Percentiles rank a stretch among this genome's conserved stretches.
phyloP scores from a whole-genome alignment of 441 rosid genomes.

The Eutrema salsugineum region DNA sequence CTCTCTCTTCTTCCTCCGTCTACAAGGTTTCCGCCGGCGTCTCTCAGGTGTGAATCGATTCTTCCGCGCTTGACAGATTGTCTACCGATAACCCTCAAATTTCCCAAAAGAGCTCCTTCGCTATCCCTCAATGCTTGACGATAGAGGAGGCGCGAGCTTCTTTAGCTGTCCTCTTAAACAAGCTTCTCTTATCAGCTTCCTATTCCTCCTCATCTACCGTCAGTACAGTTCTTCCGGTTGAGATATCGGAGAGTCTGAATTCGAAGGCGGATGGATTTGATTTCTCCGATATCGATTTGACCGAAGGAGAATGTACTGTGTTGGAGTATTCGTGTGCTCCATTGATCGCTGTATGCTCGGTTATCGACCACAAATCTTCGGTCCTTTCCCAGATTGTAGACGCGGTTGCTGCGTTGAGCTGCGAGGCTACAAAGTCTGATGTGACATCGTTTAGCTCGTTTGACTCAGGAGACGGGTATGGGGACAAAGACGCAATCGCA shows the following conservation, averaged over 20 bases:
- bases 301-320: slow-evolving; percentile 35
- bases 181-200: slow-evolving; percentile 31
- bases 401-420: slow-evolving; percentile 63
- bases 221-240: slow-evolving; percentile 33
- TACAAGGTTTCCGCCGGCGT: slow-evolving; percentile 37
- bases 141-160: slow-evolving; percentile 41
- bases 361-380: slow-evolving; percentile 46
- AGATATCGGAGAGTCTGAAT: slow-evolving; percentile 23
- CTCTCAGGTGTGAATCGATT: slow-evolving; percentile 40
- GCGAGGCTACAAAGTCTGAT: slow-evolving; percentile 55
- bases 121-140: slow-evolving; percentile 15
- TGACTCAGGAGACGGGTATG: slow-evolving; percentile 45
- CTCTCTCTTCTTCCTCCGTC: slow-evolving; percentile 44
- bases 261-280: slow-evolving; percentile 23
- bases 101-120: not conserved
- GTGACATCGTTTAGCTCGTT: slow-evolving; percentile 38
- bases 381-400: slow-evolving; percentile 42
- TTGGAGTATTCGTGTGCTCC: slow-evolving; percentile 28
- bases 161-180: slow-evolving; percentile 41
- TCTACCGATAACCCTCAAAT: not conserved
- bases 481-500: slow-evolving; percentile 47
- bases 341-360: slow-evolving; percentile 40
- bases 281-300: slow-evolving; percentile 24
- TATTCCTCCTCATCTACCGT: slow-evolving; percentile 17
- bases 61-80: slow-evolving; percentile 35